Base-by-base conservation (phyloP, 192 early-diverging fungal genomes). In the Globomyces pollinis-pini region DNA sequence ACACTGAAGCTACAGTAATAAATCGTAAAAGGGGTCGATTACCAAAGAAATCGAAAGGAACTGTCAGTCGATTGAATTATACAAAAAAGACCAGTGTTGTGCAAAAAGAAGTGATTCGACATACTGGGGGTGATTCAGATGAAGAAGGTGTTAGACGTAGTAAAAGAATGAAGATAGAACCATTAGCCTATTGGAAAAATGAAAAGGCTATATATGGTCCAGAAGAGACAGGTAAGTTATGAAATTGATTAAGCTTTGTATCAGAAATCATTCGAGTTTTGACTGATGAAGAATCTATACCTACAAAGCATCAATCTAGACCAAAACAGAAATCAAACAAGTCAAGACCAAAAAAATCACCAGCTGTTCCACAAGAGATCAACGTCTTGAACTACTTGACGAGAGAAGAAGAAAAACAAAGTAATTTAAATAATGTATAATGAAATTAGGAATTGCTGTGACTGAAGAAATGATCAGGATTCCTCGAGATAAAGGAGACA, bases 141-240 rank as follows among this genome's bases (percentile, higher is more conserved):
- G 50, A 51, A 2, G 41, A 61, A 21, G 66, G 67, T 8, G 13
- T 21, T 6, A 55, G 59, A 21, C 62, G 69, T 1, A 56, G 52
- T 30, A 53, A 61, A 42, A 49, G 74, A 26, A 57, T 45, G 32
- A 65, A 61, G 32, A 29, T 73, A 18, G 34, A 43, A 11, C 74
- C 74, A 3, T 29, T 73, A 12, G 42, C 65, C 21, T 76, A 56
- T 53, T 76, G 74, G 74, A 43, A 26, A 20, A 56, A 56, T n/a
- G 74, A 76, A 41, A 50, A 60, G 16, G 47, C 68, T 11, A 56
- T 67, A 2, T 31, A 57, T 38, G 61, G 36, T 61, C 32, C 61
- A 42, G 49, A 50, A 43, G 60, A 75, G 23, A 47, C 56, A 26
- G 56, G 63, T 62, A 54, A 7, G 24, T 43, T 13, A 16, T 31